phyloP scores from a whole-genome alignment of 495 filamentous ascomycete genomes.

The Hyphodiscus hymeniophilus region DNA sequence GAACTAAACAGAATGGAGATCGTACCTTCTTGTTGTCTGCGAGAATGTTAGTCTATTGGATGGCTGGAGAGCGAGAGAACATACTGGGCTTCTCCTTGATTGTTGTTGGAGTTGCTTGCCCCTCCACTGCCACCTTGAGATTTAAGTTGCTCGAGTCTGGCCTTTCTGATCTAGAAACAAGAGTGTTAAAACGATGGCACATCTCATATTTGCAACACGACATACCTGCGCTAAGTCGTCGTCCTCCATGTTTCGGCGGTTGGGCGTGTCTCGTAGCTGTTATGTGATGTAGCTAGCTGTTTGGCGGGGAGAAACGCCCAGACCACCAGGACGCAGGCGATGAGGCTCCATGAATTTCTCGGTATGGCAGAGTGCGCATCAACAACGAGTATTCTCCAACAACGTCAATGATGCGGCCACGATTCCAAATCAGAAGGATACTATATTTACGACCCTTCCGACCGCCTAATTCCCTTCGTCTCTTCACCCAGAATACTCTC shows the following conservation, averaged over 20 bases:
- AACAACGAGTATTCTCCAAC: no score
- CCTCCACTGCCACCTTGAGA: conserved; percentile 48
- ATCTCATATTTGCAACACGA: not conserved
- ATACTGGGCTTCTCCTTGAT: conserved; percentile 50
- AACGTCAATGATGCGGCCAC: conserved; percentile 14
- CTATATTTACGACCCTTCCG: conserved; percentile 14
- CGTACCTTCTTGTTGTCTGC: conserved; percentile 62
- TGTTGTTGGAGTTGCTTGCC: conserved; percentile 29
- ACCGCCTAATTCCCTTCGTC: conserved; percentile 16
- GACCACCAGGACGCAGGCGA: no score
- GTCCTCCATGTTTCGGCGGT: conserved; percentile 58
- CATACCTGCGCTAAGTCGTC: conserved; percentile 73
- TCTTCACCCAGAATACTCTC: conserved; percentile 18
- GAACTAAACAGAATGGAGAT: not conserved
- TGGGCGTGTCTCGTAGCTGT: not conserved
- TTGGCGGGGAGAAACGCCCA: no score
- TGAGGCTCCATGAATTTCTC: no score
- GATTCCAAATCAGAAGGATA: conserved; percentile 18
- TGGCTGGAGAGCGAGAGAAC: conserved; percentile 8
- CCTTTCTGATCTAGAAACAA: conserved; percentile 64
- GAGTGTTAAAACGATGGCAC: not conserved
- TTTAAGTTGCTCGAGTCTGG: conserved; percentile 85
- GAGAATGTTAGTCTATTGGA: not conserved
- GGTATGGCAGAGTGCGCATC: no score
- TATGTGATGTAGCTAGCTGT: not conserved